These are phyloP conservation scores for Xylaria digitata DNA, from an alignment of 2,329 filamentous ascomycete species.

Conservation along the genomic window DNA sequence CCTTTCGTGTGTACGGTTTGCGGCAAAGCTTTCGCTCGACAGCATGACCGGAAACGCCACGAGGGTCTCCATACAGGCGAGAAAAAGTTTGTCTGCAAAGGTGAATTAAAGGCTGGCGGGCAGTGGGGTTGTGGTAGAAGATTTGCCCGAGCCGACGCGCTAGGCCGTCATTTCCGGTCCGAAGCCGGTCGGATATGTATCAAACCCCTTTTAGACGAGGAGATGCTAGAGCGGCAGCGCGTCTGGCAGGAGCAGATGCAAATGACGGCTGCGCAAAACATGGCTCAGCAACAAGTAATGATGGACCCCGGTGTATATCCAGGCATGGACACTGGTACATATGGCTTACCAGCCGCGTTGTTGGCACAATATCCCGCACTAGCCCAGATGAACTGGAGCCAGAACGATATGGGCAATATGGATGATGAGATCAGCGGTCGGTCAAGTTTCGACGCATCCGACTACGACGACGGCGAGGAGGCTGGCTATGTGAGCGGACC, in stretches of 20 bases:
- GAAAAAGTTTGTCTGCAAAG: constrained; percentile 98
- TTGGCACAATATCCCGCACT: constrained; percentile 92
- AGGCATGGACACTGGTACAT: constrained; percentile 70
- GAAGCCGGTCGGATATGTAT: constrained; percentile 97
- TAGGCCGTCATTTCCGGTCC: constrained; percentile 93
- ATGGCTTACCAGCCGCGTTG: constrained; percentile 84
- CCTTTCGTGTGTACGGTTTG: constrained; percentile 98
- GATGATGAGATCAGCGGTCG: constrained; percentile 82
- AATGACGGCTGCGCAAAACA: constrained; percentile 64
- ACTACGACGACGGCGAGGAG: constrained; percentile 80
- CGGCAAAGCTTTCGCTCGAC: constrained; percentile 95
- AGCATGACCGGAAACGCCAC: constrained; percentile 97
- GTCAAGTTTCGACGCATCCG: constrained; percentile 84
- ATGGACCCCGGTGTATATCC: constrained; percentile 65
- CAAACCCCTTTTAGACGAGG: constrained; percentile 95
- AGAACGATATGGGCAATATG: constrained; percentile 73
- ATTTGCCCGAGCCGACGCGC: constrained; percentile 93
- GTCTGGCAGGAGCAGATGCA: constrained; percentile 79
- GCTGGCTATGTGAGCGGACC: constrained; percentile 74
- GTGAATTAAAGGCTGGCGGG: constrained; percentile 82
- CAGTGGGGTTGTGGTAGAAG: constrained; percentile 93
- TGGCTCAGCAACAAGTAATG: constrained; percentile 60
- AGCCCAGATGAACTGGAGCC: constrained; percentile 87
- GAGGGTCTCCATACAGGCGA: constrained; percentile 96
- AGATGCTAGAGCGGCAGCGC: constrained; percentile 83